phyloP scores from a whole-genome alignment of 2,329 filamentous ascomycete genomes.

The Zalaria sp. region DNA sequence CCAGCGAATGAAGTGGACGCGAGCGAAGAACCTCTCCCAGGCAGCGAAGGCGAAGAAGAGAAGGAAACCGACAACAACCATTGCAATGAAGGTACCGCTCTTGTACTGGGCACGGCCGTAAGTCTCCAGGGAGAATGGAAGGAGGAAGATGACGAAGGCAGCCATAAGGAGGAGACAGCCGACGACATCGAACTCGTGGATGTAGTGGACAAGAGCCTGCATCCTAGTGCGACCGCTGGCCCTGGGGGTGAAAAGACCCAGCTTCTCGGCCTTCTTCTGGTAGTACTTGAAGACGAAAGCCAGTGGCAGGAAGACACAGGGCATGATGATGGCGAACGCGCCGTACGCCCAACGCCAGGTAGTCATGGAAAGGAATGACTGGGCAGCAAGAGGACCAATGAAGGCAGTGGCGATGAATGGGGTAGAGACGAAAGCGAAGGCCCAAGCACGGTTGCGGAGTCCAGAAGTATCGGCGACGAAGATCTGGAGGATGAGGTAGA shows the following conservation, averaged over 20 bases:
- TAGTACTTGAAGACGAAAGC: slow-evolving; percentile 14
- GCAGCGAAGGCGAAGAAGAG: slow-evolving; percentile 31
- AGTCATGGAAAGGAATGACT: slow-evolving; percentile 4
- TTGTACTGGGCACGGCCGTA: slow-evolving; percentile 6
- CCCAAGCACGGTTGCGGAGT: slow-evolving; percentile 16
- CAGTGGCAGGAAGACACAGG: slow-evolving; percentile 13
- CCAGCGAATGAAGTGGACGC: slow-evolving; percentile 43
- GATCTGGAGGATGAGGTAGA: slow-evolving; percentile 7
- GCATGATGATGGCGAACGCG: slow-evolving; percentile 16
- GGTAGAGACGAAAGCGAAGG: slow-evolving; percentile 16
- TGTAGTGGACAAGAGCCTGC: slow-evolving; percentile 14
- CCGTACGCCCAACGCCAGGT: slow-evolving; percentile 18
- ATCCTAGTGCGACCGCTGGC: slow-evolving; percentile 10
- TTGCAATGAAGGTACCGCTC: slow-evolving; percentile 13
- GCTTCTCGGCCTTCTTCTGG: slow-evolving; percentile 13
- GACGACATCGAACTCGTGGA: slow-evolving; percentile 16
- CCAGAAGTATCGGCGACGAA: slow-evolving; percentile 10
- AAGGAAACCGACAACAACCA: slow-evolving; percentile 17
- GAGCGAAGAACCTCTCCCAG: slow-evolving; percentile 45
- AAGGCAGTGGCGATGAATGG: slow-evolving; percentile 21
- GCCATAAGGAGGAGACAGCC: slow-evolving; percentile 14
- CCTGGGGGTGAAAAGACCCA: slow-evolving; percentile 11
- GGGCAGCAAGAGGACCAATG: slow-evolving; percentile 7
- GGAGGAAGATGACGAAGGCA: slow-evolving; percentile 8
- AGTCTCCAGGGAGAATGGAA: slow-evolving; percentile 8